Base-by-base conservation (phyloP, 352 stramenopile species). In the Lagenidium giganteum region DNA sequence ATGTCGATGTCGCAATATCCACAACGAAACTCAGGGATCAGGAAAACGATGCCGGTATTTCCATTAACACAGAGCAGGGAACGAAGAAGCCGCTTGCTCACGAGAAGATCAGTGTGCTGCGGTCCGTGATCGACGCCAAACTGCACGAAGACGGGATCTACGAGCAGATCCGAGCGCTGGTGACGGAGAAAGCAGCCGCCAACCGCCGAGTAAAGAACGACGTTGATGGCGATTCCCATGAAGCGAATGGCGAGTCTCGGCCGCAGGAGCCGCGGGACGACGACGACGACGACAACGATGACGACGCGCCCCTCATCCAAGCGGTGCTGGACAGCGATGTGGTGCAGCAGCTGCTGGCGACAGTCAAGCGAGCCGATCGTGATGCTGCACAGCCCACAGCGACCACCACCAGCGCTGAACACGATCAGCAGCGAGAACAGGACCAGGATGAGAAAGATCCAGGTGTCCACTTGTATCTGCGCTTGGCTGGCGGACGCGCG, bases 71-170 rank as follows among this genome's bases (percentile, higher is more conserved):
- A n/a, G n/a, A n/a, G n/a, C n/a, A n/a, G n/a, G n/a, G n/a, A n/a
- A n/a, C n/a, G n/a, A n/a, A n/a, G n/a, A n/a, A n/a, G n/a, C n/a
- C n/a, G n/a, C n/a, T n/a, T n/a, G n/a, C n/a, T 20, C 47, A 45
- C 4, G 65, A 71, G 30, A 67, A 72, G 18, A 57, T 87, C 31
- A 63, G 63, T 2, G 56, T 63, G 5, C 62, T 89, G 40, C 72
- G 80, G 22, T 67, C 67, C 32, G 64, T 58, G 9, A 92, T 89
- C 29, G 72, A 92, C 39, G 64, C 71, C 16, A 92, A 89, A 36
- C 54, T 92, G 1, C 74, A 63, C 20, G 72, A 87, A n/a, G 56
- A 87, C 41, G 70, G 72, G 23, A 62, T 92, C n/a, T 92, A 92
- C 42, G 48, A 79, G 8, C 76, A 88, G 41, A 82, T 92, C 38